phyloP scores from a whole-genome alignment of 2,329 filamentous ascomycete genomes.

The Harringtonia aguacate region DNA sequence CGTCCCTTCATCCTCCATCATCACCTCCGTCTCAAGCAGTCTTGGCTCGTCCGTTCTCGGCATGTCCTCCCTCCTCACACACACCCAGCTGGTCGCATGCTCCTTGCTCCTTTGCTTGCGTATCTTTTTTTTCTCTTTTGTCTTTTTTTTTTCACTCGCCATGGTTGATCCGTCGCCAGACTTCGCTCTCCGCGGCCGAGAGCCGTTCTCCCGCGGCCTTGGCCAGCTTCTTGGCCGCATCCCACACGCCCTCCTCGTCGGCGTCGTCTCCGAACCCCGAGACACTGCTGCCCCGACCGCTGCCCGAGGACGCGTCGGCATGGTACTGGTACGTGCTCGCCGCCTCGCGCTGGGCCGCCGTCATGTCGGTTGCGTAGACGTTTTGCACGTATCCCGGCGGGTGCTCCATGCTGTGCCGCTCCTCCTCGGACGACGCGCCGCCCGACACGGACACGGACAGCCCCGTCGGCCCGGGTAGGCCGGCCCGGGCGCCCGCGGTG shows the following conservation, averaged over 20 bases:
- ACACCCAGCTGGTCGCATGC: no score
- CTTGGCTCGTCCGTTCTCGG: background rate
- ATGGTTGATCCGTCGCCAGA: conserved; percentile 55
- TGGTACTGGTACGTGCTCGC: no score
- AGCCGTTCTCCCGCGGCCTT: conserved; percentile 45
- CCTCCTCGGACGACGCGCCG: background rate
- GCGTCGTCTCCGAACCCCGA: conserved; percentile 25
- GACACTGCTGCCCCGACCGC: no score
- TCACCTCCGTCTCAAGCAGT: no score
- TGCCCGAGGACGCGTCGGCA: no score
- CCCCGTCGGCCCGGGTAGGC: conserved; percentile 14
- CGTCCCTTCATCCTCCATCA: no score
- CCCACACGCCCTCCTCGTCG: conserved; percentile 39
- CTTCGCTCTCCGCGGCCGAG: conserved; percentile 46
- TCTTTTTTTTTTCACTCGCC: conserved; percentile 21
- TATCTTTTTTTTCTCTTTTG: no score
- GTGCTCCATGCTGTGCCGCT: conserved; percentile 24
- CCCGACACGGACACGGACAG: conserved; percentile 8
- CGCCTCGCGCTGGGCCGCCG: conserved; percentile 32
- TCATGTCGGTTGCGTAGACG: conserved; percentile 38
- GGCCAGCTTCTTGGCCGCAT: conserved; percentile 46
- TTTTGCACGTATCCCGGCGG: conserved; percentile 49
- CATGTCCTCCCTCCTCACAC: no score
- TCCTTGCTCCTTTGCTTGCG: background rate
- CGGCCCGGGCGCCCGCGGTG: background rate